Conservation (phyloP, 2,329 filamentous ascomycete genomes). For the Didymella keratinophila region DNA sequence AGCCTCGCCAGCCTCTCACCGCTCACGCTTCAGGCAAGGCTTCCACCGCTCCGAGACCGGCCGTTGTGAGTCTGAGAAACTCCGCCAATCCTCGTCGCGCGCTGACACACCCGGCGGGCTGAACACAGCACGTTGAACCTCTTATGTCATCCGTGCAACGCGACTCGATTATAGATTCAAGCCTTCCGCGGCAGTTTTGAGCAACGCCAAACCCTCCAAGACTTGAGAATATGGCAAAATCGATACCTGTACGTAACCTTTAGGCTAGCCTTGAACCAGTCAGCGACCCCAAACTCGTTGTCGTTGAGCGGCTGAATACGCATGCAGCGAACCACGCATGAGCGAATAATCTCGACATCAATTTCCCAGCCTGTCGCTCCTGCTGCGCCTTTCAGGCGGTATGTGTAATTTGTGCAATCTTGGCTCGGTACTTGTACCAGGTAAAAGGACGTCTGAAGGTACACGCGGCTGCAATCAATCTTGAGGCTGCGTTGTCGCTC, state of each 20-base stretch:
- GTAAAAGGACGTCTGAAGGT: not conserved
- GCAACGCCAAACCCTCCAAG: slow-evolving; percentile 27
- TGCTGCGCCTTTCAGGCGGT: slow-evolving; percentile 4
- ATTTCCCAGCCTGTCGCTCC: not conserved
- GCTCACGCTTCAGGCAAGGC: slow-evolving; percentile 36
- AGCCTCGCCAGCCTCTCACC: slow-evolving; percentile 26
- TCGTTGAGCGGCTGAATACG: slow-evolving; percentile 12
- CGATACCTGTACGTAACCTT: slow-evolving; percentile 36
- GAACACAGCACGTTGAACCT: slow-evolving; percentile 1
- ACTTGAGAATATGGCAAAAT: slow-evolving; percentile 19
- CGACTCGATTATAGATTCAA: slow-evolving; percentile 22
- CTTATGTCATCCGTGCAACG: slow-evolving; percentile 31
- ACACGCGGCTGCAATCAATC: slow-evolving; percentile 4
- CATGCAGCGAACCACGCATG: slow-evolving; percentile 18
- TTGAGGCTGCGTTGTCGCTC: slow-evolving; percentile 15
- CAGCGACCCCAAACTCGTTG: slow-evolving; percentile 31
- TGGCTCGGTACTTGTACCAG: slow-evolving; percentile 6
- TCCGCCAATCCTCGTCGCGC: slow-evolving; percentile 30
- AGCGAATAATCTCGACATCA: not conserved
- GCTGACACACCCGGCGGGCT: not conserved
- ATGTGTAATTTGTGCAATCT: slow-evolving; percentile 11
- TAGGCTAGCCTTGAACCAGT: slow-evolving; percentile 24
- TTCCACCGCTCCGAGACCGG: slow-evolving; percentile 34
- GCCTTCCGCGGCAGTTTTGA: slow-evolving; percentile 21
- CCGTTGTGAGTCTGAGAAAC: slow-evolving; percentile 17